Percentiles rank a stretch among this genome's conserved stretches.
Evolutionary conservation across 2,329 filamentous ascomycete species (phyloP).

Genomic region (Plenodomus tracheiphilus): DNA sequence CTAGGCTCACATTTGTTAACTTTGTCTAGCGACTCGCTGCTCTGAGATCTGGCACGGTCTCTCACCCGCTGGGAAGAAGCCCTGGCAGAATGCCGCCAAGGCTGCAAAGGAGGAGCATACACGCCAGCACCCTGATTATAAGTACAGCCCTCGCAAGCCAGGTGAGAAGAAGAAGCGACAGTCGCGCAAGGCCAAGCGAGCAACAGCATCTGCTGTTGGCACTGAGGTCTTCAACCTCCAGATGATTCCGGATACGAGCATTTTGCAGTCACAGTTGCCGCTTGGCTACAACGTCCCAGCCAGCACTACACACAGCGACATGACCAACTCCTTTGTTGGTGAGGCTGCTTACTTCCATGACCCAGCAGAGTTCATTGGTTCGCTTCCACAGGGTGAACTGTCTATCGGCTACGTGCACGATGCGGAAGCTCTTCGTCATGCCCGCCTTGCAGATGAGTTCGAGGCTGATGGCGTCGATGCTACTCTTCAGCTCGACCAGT

Average conservation of each 20-base stretch:
- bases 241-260: slow-evolving; percentile 3
- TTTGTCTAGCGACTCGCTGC: slow-evolving; percentile 17
- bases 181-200: slow-evolving; percentile 25
- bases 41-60: slow-evolving; percentile 22
- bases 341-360: slow-evolving; percentile 5
- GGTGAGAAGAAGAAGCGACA: slow-evolving; percentile 35
- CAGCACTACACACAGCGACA: neutral
- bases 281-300: neutral
- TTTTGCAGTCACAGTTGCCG: neutral
- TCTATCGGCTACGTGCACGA: slow-evolving; percentile 8
- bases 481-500: slow-evolving; percentile 5
- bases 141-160: slow-evolving; percentile 31
- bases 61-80: slow-evolving; percentile 14
- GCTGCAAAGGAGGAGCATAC: slow-evolving; percentile 23
- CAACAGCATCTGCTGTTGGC: slow-evolving; percentile 10
- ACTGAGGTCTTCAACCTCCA: slow-evolving; percentile 7
- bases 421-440: slow-evolving; percentile 17
- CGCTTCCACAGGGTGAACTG: slow-evolving; percentile 1
- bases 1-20: slow-evolving; percentile 3
- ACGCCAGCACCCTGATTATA: slow-evolving; percentile 28
- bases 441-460: slow-evolving; percentile 16
- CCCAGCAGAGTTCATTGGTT: neutral
- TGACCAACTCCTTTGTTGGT: neutral
- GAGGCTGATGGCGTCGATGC: neutral
- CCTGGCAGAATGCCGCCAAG: slow-evolving; percentile 20